These are phyloP conservation scores for Cavenderia fasciculata DNA, from an alignment of 78 protist species.

Conservation along the genomic window DNA sequence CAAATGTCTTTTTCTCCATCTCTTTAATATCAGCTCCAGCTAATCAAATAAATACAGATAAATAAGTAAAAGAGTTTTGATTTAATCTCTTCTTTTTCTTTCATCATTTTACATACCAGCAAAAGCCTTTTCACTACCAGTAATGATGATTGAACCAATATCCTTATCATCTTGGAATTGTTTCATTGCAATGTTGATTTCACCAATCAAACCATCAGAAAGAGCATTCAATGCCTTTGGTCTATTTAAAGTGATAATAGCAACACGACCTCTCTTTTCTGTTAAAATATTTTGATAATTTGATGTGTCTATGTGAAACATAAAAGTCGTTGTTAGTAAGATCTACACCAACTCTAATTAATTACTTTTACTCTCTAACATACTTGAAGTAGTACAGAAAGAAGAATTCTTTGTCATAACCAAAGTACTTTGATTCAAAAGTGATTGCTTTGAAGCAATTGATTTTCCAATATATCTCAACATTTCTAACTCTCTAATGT, in stretches of 20 bases:
- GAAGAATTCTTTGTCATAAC: background rate
- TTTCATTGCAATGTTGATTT: constrained; percentile 74
- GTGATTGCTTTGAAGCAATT: background rate
- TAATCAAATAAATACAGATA: background rate
- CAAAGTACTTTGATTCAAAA: background rate
- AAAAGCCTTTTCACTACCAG: constrained; percentile 95
- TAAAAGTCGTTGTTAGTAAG: too few species aligned
- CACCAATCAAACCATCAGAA: constrained; percentile 82
- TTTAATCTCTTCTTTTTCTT: background rate
- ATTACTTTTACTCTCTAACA: background rate
- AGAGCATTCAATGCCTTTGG: constrained; percentile 98
- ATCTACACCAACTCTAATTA: too few species aligned
- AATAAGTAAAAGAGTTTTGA: too few species aligned
- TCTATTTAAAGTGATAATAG: constrained; percentile 86
- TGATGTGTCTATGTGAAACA: background rate
- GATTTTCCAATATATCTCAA: background rate
- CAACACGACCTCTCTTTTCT: constrained; percentile 78
- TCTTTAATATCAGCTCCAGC: constrained; percentile 99
- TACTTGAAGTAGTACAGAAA: background rate
- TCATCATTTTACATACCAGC: constrained; percentile 73
- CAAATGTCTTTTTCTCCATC: constrained; percentile 82
- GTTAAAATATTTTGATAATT: constrained; percentile 59
- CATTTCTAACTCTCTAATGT: too few species aligned
- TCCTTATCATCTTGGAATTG: constrained; percentile 82
- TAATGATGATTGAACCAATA: constrained; percentile 91